These are phyloP conservation scores for Eucalyptus dawsonii DNA, from an alignment of 345 rosid genomes.

Conservation along the genomic window DNA sequence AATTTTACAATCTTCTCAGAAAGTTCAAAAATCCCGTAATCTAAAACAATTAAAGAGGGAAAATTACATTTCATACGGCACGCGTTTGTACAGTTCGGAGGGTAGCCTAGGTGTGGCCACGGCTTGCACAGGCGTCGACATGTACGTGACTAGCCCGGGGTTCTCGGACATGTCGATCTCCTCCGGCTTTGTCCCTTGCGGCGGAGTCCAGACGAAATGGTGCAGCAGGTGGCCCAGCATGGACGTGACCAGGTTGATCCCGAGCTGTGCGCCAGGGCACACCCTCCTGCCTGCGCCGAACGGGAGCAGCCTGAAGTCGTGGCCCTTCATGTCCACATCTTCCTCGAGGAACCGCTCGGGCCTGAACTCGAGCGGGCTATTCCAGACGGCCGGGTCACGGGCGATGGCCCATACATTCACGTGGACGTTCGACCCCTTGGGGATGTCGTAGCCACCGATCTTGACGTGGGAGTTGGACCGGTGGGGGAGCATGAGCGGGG, in stretches of 20 bases:
- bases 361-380: slow-evolving; percentile 56
- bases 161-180: slow-evolving; percentile 59
- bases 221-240: slow-evolving; percentile 65
- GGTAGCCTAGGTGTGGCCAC: slow-evolving; percentile 50
- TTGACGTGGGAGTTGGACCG: slow-evolving; percentile 53
- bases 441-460: slow-evolving; percentile 78
- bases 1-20: not conserved
- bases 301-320: slow-evolving; percentile 62
- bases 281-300: slow-evolving; percentile 70
- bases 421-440: slow-evolving; percentile 69
- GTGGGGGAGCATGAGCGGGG: slow-evolving; percentile 96
- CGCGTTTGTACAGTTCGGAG: slow-evolving; percentile 46
- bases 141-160: slow-evolving; percentile 58
- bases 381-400: slow-evolving; percentile 70
- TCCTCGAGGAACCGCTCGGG: slow-evolving; percentile 84
- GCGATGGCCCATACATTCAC: slow-evolving; percentile 89
- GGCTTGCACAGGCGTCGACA: slow-evolving; percentile 43
- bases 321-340: slow-evolving; percentile 89
- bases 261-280: slow-evolving; percentile 66
- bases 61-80: slow-evolving; percentile 30
- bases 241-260: slow-evolving; percentile 51
- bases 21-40: not conserved
- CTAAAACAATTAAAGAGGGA: not conserved
- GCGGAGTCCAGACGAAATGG: slow-evolving; percentile 52
- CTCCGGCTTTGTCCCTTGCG: slow-evolving; percentile 28